Conservation (phyloP, 2,329 filamentous ascomycete species). For the Alternaria rosae region DNA sequence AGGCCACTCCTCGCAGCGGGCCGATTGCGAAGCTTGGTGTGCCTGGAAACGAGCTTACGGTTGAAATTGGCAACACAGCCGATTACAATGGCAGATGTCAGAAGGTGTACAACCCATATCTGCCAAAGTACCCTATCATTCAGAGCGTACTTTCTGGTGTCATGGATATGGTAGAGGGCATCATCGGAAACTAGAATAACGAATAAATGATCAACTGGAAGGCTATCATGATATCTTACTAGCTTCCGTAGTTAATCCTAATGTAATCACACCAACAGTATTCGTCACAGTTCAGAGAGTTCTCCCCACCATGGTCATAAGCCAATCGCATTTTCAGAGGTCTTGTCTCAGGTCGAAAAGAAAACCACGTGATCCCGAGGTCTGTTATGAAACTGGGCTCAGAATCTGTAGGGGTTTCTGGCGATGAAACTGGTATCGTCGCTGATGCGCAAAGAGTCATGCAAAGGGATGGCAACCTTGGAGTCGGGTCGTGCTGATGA, state of each 20-base stretch:
- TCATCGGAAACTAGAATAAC: slow-evolving; percentile 4
- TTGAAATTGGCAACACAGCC: slow-evolving; percentile 36
- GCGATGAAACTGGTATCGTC: neutral
- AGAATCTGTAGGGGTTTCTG: neutral
- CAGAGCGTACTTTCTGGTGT: slow-evolving; percentile 18
- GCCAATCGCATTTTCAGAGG: neutral
- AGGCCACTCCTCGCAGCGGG: slow-evolving; percentile 40
- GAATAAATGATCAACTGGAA: neutral
- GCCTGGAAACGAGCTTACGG: slow-evolving; percentile 44
- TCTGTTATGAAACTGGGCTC: neutral
- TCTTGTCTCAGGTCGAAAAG: neutral
- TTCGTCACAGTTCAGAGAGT: neutral
- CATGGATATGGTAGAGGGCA: neutral
- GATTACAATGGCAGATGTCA: slow-evolving; percentile 49
- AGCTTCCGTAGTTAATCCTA: slow-evolving; percentile 1
- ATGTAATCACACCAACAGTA: neutral
- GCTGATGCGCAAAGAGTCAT: neutral
- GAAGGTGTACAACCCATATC: slow-evolving; percentile 31
- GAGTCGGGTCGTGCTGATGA: neutral
- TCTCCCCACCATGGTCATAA: neutral
- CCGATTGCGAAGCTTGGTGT: slow-evolving; percentile 46
- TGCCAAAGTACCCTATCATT: slow-evolving; percentile 31
- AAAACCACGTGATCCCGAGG: neutral
- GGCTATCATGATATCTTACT: neutral
- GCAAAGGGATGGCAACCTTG: neutral